Conservation (phyloP, 2,329 filamentous ascomycete genomes). For the Kalmusia sp. region DNA sequence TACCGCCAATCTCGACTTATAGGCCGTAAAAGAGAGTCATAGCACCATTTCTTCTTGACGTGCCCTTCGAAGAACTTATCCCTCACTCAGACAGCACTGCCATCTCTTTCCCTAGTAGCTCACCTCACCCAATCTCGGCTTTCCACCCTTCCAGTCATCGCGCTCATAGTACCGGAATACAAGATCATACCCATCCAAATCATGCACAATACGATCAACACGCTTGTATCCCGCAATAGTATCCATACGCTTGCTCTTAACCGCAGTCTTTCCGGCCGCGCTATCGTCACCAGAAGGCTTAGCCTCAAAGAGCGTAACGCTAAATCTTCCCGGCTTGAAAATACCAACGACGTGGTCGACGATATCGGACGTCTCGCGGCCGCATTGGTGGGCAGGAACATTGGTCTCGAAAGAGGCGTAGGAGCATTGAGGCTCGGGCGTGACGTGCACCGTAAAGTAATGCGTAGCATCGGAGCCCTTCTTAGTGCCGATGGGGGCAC, state of each 20-base stretch:
- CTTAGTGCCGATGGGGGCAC: conserved; percentile 54
- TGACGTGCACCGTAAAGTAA: conserved; percentile 99
- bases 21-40: too few species aligned
- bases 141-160: conserved; percentile 76
- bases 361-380: conserved; percentile 86
- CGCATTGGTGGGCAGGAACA: conserved; percentile 86
- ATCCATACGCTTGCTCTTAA: conserved; percentile 66
- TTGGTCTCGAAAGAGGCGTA: conserved; percentile 99
- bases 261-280: conserved; percentile 48
- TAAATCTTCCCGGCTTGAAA: conserved; percentile 98
- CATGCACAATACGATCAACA: conserved; percentile 93
- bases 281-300: conserved; percentile 64
- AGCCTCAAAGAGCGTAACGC: conserved; percentile 93
- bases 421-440: conserved; percentile 94
- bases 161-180: conserved; percentile 97
- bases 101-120: background rate
- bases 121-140: conserved; percentile 66
- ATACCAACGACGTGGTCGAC: conserved; percentile 94
- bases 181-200: conserved; percentile 95
- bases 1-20: too few species aligned
- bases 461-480: conserved; percentile 59
- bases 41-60: too few species aligned
- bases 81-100: background rate
- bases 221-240: conserved; percentile 84
- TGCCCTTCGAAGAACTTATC: too few species aligned